Evolutionary conservation across 2,329 filamentous ascomycete genomes (phyloP), one percentile per base, ranked within the genome.

Genomic region (Clonostachys rosea): DNA sequence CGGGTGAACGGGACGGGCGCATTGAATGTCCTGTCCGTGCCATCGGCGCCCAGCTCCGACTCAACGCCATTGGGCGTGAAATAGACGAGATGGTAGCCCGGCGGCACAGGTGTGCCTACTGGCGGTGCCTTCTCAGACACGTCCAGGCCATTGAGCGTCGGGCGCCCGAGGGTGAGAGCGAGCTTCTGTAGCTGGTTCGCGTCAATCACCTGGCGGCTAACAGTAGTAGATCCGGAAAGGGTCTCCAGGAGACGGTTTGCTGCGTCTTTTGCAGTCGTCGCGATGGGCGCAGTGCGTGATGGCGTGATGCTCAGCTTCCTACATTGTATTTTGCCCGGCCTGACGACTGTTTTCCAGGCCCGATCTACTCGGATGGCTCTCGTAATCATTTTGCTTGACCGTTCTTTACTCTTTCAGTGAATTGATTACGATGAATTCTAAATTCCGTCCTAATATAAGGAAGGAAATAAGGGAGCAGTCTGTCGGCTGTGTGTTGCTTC

Each of bases 141-240:
- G 41, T 71, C 62, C 6, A 65, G 54, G 1, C 64, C 60, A 10
- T 13, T 16, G 30, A 33, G 7, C n/a, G 59, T 54, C 2, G 67
- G 64, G 2, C 79, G 75, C 18, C 72, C 69, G 5, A 87, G 73
- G 0, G 81, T 83, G 7, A 84, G 63, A 3, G 74, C 71, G 10
- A 87, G 70, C 41, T 81, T 80, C 49, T 83, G 81, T 1, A 86
- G 65, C 57, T 86, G 83, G 52, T 84, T 85, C 12, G 68, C 71
- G 57, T 86, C 83, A 7, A 86, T 65, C 5, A 72, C 48, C 55
- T 86, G 82, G 8, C 40, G 17, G n/a, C 43, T 33, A n/a, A 33
- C 37, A 17, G 40, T 30, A n/a, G 12, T 40, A 13, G 14, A 20
- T 18, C 36, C 44, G 40, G 40, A 40, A 36, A 49, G 46, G 13